phyloP scores from a whole-genome alignment of 345 rosid species.

The Adansonia digitata region DNA sequence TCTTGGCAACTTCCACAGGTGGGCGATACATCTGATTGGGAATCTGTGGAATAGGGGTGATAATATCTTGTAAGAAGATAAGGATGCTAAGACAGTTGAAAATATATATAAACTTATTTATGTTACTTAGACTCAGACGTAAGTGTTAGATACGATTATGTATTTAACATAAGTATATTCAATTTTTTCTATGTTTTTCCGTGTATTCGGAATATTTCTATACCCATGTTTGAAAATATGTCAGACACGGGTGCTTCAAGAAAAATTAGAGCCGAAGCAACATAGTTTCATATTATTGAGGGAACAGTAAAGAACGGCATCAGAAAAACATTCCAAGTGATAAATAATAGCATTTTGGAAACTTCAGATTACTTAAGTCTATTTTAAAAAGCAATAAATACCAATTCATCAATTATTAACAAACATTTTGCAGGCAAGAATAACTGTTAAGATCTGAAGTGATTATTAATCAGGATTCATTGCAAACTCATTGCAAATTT shows the following conservation, averaged over 20 bases:
- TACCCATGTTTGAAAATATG: too few relatives aligned
- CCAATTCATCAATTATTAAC: neutral
- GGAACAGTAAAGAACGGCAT: neutral
- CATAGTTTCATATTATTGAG: neutral
- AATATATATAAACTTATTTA: neutral
- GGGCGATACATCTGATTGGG: slow-evolving; percentile 65
- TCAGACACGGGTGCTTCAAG: too few relatives aligned
- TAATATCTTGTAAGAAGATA: neutral
- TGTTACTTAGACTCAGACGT: too few relatives aligned
- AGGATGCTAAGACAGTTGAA: too few relatives aligned
- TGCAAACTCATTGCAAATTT: neutral
- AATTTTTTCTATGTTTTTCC: too few relatives aligned
- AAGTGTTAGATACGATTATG: too few relatives aligned
- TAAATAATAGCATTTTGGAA: neutral
- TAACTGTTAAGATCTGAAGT: neutral
- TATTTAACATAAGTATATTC: too few relatives aligned
- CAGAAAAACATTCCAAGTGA: neutral
- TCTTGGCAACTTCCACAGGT: slow-evolving; percentile 55
- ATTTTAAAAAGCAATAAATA: neutral
- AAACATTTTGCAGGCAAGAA: neutral
- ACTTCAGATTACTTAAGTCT: neutral
- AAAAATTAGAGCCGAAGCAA: too few relatives aligned
- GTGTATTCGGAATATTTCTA: too few relatives aligned
- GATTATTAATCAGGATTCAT: neutral
- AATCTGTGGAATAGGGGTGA: slow-evolving; percentile 30